Conservation (phyloP, 2,329 filamentous ascomycete genomes). For the Cladophialophora immunda region DNA sequence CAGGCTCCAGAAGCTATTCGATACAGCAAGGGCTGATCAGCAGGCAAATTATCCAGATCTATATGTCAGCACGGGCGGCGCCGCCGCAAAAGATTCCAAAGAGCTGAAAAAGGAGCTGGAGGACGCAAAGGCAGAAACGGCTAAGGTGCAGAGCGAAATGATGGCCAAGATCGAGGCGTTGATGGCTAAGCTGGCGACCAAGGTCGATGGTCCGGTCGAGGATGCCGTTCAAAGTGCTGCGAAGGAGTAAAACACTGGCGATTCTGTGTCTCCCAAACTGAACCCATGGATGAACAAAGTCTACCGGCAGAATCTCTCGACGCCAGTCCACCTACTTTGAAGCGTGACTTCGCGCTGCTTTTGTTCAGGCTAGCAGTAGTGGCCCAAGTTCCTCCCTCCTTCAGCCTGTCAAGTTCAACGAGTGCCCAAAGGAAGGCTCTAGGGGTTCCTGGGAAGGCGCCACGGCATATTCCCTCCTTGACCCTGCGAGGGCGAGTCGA, state of each 20-base stretch:
- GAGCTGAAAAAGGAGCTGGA: slow-evolving; percentile 6
- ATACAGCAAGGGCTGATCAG: slow-evolving; percentile 9
- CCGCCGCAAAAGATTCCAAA: slow-evolving; percentile 3
- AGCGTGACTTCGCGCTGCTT: too few species aligned
- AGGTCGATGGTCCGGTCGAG: neutral
- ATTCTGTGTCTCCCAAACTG: too few species aligned
- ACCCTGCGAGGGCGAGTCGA: too few species aligned
- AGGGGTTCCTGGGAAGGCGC: too few species aligned
- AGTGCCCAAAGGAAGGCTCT: too few species aligned
- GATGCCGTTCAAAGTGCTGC: slow-evolving; percentile 6
- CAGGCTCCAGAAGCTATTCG: slow-evolving; percentile 12
- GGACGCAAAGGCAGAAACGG: slow-evolving; percentile 10
- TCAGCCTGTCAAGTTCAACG: too few species aligned
- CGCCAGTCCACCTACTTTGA: too few species aligned
- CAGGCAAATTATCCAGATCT: slow-evolving; percentile 17
- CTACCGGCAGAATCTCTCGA: too few species aligned
- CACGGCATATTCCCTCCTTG: too few species aligned
- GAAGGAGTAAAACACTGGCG: neutral
- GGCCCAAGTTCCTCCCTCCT: too few species aligned
- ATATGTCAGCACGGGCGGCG: slow-evolving; percentile 7
- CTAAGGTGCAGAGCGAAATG: slow-evolving; percentile 11
- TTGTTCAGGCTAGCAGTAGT: too few species aligned
- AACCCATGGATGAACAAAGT: too few species aligned
- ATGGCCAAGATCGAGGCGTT: slow-evolving; percentile 17
- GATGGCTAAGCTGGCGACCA: slow-evolving; percentile 11